Evolutionary conservation across 75 land plant genomes (phyloP).

Genomic region (Picea glauca): DNA sequence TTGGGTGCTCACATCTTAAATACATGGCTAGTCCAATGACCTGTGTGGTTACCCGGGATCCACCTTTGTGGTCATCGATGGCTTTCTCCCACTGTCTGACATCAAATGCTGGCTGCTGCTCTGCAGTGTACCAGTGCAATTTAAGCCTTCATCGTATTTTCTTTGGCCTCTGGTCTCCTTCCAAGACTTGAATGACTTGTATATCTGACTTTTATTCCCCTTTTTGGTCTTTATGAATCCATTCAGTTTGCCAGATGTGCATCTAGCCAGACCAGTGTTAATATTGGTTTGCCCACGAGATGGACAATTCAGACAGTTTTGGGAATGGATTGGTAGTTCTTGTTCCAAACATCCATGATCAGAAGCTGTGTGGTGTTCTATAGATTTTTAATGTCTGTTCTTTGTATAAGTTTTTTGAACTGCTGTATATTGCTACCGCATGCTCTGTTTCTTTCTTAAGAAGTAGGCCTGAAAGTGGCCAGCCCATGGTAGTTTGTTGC

Average conservation of each 20-base stretch:
- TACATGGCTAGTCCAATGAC: neutral
- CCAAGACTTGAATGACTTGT: neutral
- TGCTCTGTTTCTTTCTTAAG: neutral
- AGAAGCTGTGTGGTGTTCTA: neutral
- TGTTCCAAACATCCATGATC: neutral
- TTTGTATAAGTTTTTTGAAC: neutral
- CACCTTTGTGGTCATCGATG: neutral
- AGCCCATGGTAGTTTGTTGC: neutral
- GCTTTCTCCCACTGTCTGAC: neutral
- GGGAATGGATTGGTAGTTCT: neutral
- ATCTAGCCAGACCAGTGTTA: neutral
- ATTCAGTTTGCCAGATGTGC: neutral
- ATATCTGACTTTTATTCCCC: neutral
- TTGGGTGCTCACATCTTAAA: neutral
- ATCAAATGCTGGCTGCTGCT: neutral
- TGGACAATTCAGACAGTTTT: neutral
- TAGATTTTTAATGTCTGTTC: neutral
- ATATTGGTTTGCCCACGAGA: neutral
- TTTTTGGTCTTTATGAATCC: neutral
- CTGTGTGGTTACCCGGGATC: neutral
- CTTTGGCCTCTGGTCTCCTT: neutral
- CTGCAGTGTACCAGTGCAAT: neutral
- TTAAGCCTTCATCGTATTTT: neutral
- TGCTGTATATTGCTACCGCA: neutral
- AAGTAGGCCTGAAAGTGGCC: neutral